These are phyloP conservation scores for Cairneyella variabilis DNA, from an alignment of 495 filamentous ascomycete genomes.

Conservation along the genomic window DNA sequence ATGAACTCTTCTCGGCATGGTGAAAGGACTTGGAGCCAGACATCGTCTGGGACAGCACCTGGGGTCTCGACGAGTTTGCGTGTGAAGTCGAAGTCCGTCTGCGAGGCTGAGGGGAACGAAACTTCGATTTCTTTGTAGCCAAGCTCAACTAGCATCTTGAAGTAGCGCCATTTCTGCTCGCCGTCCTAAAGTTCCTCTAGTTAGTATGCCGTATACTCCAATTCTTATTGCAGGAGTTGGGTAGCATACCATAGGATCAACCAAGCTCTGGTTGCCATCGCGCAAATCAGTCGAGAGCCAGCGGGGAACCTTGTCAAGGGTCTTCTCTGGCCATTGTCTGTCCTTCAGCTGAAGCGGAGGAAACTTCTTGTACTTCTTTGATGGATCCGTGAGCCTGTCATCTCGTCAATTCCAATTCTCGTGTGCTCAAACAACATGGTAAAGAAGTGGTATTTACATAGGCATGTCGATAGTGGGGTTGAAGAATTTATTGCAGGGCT, in stretches of 20 bases:
- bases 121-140: constrained; percentile 99
- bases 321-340: constrained; percentile 87
- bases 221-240: neutral
- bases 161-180: constrained; percentile 92
- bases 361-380: constrained; percentile 78
- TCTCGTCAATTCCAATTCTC: no score
- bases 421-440: no score
- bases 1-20: constrained; percentile 95
- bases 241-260: constrained; percentile 74
- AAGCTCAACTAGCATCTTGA: constrained; percentile 87
- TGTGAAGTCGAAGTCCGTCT: constrained; percentile 96
- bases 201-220: neutral
- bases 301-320: constrained; percentile 71
- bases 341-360: constrained; percentile 76
- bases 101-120: constrained; percentile 89
- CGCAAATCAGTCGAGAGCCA: constrained; percentile 85
- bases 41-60: constrained; percentile 83
- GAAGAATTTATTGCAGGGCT: neutral
- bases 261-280: constrained; percentile 86
- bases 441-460: constrained; percentile 22
- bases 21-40: constrained; percentile 91
- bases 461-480: constrained; percentile 26
- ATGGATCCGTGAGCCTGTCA: constrained; percentile 90
- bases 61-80: constrained; percentile 83
- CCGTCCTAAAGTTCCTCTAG: constrained; percentile 57